Evolutionary conservation across 129 eudicot species (phyloP).

Genomic region (Helianthus tuberosus): DNA sequence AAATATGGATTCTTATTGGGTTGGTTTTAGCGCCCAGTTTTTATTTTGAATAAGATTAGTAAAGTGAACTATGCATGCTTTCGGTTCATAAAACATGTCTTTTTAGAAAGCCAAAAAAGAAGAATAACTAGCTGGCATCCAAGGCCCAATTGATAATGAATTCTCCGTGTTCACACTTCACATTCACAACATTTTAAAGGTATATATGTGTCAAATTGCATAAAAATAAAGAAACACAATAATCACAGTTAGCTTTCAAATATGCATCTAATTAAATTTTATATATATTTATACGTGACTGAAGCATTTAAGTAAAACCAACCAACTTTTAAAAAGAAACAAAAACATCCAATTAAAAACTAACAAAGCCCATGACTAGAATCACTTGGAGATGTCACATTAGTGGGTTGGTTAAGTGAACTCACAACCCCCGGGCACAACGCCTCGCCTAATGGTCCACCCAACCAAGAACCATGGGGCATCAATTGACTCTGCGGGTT

Average conservation of each 20-base stretch:
- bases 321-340: background rate
- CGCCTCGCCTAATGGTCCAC: constrained; percentile 82
- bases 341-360: constrained; percentile 13
- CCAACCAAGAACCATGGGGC: constrained; percentile 45
- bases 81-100: constrained; percentile 14
- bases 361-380: constrained; percentile 32
- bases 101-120: constrained; percentile 18
- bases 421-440: constrained; percentile 56
- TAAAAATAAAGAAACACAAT: background rate
- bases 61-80: constrained; percentile 38
- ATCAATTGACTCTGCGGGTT: constrained; percentile 32
- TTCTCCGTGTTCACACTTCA: constrained; percentile 11
- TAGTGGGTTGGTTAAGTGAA: constrained; percentile 15
- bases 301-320: constrained; percentile 6
- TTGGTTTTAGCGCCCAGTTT: constrained; percentile 36
- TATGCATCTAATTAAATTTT: background rate
- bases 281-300: constrained; percentile 7
- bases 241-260: background rate
- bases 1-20: constrained; percentile 21
- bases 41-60: constrained; percentile 29
- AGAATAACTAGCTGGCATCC: constrained; percentile 33
- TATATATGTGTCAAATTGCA: background rate
- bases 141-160: background rate
- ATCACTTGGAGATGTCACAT: constrained; percentile 35
- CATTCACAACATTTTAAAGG: background rate